A percentile compares a stretch with the other conserved stretches of the same genome.
Evolutionary conservation across 2,329 filamentous ascomycete genomes (phyloP).

Genomic region (Fusarium burgessii): DNA sequence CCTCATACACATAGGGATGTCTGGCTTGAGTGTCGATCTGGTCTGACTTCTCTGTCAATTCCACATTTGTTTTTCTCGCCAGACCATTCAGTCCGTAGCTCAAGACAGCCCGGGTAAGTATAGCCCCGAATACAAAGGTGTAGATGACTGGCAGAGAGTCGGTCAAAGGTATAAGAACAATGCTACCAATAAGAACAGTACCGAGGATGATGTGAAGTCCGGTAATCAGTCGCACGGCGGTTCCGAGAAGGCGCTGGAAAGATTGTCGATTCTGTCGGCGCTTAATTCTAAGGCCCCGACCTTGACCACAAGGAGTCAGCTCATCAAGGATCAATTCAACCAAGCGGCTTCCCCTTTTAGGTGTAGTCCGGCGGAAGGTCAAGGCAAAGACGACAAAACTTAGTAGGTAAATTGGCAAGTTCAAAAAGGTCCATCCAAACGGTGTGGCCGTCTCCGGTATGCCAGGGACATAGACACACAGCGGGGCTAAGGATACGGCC

Average conservation of each 20-base stretch:
- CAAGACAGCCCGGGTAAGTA: too few relatives aligned
- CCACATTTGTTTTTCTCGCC: too few relatives aligned
- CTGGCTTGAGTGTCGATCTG: too few relatives aligned
- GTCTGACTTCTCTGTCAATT: too few relatives aligned
- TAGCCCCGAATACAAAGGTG: too few relatives aligned
- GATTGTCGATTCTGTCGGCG: background rate
- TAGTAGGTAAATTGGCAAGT: constrained; percentile 21
- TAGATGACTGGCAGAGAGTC: too few relatives aligned
- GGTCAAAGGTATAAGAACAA: too few relatives aligned
- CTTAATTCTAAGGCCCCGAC: background rate
- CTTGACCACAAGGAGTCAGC: constrained; percentile 25
- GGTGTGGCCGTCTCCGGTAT: constrained; percentile 24
- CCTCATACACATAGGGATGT: too few relatives aligned
- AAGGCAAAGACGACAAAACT: constrained; percentile 26
- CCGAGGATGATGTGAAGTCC: constrained; percentile 27
- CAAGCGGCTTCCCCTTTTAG: background rate
- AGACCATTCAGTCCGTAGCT: too few relatives aligned
- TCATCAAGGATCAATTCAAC: constrained; percentile 4
- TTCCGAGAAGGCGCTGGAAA: constrained; percentile 2
- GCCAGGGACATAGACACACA: constrained; percentile 7
- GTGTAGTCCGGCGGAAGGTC: constrained; percentile 3
- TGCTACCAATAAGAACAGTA: too few relatives aligned
- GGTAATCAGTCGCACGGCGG: constrained; percentile 1
- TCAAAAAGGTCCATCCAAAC: constrained; percentile 24
- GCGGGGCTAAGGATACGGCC: constrained; percentile 16